phyloP scores from a whole-genome alignment of 768 basidiomycete species.

The Suillus bovinus region DNA sequence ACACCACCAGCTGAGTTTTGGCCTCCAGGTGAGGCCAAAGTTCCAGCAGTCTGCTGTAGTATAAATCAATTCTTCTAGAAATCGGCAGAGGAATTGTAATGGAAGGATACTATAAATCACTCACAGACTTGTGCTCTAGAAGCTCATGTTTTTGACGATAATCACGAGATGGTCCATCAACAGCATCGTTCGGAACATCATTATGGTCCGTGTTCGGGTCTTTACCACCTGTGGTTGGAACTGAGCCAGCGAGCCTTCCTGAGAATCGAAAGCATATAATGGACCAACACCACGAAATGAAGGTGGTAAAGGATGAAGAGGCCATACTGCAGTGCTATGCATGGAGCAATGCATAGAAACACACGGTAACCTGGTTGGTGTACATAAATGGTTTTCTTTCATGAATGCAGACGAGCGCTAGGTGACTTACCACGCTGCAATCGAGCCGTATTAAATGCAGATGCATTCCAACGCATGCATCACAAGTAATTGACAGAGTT shows the following conservation, averaged over 20 bases:
- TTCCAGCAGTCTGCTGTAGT: neutral
- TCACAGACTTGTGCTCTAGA: neutral
- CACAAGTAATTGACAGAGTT: neutral
- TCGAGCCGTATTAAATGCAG: neutral
- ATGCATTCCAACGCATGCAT: neutral
- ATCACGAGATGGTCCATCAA: neutral
- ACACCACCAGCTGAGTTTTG: neutral
- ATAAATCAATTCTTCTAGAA: neutral
- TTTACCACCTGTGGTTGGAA: neutral
- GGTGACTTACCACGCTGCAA: neutral
- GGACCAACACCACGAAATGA: neutral
- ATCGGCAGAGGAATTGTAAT: neutral
- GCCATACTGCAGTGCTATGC: neutral
- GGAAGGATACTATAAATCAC: neutral
- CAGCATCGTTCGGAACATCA: neutral
- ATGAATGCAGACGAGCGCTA: neutral
- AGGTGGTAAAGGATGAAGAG: neutral
- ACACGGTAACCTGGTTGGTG: neutral
- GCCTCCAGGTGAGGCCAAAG: no score
- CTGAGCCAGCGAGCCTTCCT: neutral
- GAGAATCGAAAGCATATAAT: neutral
- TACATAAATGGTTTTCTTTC: neutral
- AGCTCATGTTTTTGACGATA: neutral
- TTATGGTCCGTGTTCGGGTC: neutral
- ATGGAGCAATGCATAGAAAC: neutral